These are phyloP conservation scores for Hypholoma fasciculare DNA, from an alignment of 768 basidiomycete genomes.

Conservation along the genomic window DNA sequence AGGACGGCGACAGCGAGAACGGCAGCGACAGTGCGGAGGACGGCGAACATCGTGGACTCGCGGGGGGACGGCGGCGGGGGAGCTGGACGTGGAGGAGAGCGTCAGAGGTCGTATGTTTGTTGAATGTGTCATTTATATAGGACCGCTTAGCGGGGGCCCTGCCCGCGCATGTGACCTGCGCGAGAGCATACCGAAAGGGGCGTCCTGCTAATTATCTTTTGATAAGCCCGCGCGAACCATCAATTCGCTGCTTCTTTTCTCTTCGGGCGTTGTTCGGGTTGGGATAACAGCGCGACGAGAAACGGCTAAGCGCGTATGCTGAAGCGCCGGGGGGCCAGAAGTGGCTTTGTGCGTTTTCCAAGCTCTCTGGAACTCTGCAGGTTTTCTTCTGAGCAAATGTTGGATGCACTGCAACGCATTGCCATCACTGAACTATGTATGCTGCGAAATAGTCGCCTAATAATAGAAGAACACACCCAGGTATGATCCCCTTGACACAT, in stretches of 20 bases:
- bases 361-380: too few species aligned
- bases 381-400: too few species aligned
- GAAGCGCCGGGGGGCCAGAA: too few species aligned
- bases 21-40: constrained; percentile 19
- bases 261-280: neutral
- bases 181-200: neutral
- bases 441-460: neutral
- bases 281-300: too few species aligned
- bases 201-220: neutral
- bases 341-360: too few species aligned
- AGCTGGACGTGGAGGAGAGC: constrained; percentile 19
- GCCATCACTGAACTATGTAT: neutral
- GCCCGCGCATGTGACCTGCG: constrained; percentile 17
- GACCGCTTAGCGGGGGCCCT: constrained; percentile 4
- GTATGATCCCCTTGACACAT: neutral
- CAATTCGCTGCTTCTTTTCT: neutral
- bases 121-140: constrained; percentile 23
- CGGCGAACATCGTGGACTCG: constrained; percentile 27
- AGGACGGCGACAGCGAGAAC: constrained; percentile 15
- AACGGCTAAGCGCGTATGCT: too few species aligned
- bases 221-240: neutral
- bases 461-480: neutral
- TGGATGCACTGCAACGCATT: neutral
- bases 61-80: constrained; percentile 17
- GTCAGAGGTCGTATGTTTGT: constrained; percentile 22